Conservation (phyloP, 768 basidiomycete genomes). For the Tricholoma furcatifolium region DNA sequence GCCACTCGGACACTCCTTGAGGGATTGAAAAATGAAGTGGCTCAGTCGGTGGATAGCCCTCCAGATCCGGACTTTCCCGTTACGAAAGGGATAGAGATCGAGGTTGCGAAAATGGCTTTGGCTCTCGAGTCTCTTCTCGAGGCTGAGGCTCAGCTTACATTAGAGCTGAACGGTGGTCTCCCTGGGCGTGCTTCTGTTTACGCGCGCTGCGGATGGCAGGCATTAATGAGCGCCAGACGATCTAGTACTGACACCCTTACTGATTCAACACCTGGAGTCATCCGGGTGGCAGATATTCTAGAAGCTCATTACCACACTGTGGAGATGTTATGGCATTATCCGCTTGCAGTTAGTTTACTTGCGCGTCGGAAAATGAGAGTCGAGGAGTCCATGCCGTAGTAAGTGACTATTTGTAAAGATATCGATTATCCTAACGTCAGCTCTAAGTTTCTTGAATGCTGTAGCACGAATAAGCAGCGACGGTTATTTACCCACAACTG, state of each 20-base stretch:
- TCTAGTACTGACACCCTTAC: conserved; percentile 10
- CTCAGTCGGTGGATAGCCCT: conserved; percentile 10
- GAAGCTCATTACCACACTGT: conserved; percentile 48
- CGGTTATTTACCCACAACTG: conserved; percentile 71
- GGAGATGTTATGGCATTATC: conserved; percentile 66
- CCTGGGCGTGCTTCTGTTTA: conserved; percentile 14
- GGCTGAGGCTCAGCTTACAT: conserved; percentile 5
- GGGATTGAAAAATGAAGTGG: conserved; percentile 8
- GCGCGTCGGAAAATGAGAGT: conserved; percentile 58
- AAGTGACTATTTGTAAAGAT: conserved; percentile 23
- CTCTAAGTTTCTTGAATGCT: conserved; percentile 60
- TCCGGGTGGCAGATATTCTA: conserved; percentile 49
- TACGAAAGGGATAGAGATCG: conserved; percentile 9
- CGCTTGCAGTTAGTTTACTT: conserved; percentile 55
- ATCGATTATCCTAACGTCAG: neutral
- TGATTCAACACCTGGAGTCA: conserved; percentile 3
- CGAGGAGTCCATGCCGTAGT: conserved; percentile 79
- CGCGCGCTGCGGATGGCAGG: conserved; percentile 16
- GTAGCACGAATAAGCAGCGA: conserved; percentile 62
- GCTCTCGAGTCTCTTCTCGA: conserved; percentile 13
- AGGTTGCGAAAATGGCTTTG: conserved; percentile 4
- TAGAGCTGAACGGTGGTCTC: conserved; percentile 15
- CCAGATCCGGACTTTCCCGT: conserved; percentile 12
- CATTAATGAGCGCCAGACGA: conserved; percentile 9
- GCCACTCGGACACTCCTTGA: conserved; percentile 14